Evolutionary conservation across 805 yeast genomes (phyloP).

Genomic region (Wickerhamiella spandovensis): DNA sequence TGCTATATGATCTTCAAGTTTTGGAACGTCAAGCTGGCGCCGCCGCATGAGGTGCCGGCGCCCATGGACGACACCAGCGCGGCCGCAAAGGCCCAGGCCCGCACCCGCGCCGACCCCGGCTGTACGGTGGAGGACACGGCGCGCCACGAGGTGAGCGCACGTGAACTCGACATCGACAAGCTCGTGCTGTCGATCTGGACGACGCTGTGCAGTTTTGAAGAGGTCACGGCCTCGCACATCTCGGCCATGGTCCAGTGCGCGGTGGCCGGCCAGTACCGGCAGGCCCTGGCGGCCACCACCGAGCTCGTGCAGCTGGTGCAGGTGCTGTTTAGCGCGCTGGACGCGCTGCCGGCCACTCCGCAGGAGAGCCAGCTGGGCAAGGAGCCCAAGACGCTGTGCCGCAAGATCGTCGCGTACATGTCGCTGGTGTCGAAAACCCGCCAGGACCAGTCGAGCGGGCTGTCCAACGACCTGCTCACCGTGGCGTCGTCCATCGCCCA

Average conservation of each 20-base stretch:
- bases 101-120: neutral
- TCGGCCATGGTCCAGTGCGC: constrained; percentile 84
- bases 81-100: neutral
- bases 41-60: neutral
- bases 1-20: constrained; percentile 96
- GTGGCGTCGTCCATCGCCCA: constrained; percentile 88
- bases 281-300: constrained; percentile 60
- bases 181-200: constrained; percentile 63
- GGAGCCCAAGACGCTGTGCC: constrained; percentile 78
- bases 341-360: constrained; percentile 20
- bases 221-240: constrained; percentile 74
- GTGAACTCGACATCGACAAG: constrained; percentile 56
- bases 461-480: constrained; percentile 39
- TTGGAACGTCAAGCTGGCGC: constrained; percentile 75
- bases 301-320: constrained; percentile 60
- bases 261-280: constrained; percentile 52
- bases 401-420: constrained; percentile 79
- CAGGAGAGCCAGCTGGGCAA: constrained; percentile 19
- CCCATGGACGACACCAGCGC: neutral
- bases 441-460: constrained; percentile 10
- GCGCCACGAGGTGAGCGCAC: constrained; percentile 11
- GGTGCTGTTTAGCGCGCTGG: constrained; percentile 64
- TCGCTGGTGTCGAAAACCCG: constrained; percentile 60
- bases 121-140: neutral
- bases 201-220: constrained; percentile 78